A percentile compares a stretch with the other conserved stretches of the same genome.
phyloP scores from a whole-genome alignment of 257 asterid genomes.

The Striga asiatica region DNA sequence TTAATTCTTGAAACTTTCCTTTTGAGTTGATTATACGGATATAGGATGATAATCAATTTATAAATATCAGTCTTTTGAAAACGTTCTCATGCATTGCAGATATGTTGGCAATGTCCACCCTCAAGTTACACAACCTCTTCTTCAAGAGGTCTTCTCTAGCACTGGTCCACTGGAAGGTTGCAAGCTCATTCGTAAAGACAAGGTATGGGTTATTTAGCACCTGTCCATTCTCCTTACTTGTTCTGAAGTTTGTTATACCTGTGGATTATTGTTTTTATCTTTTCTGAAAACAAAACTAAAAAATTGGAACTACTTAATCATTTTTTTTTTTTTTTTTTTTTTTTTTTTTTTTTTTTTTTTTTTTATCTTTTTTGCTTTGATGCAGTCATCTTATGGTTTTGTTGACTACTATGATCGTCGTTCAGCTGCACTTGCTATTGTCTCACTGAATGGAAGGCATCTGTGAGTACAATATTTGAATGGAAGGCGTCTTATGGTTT shows the following conservation, averaged over 20 bases:
- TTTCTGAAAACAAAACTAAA: not conserved
- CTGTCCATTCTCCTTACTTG: not conserved
- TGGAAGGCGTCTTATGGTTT: not conserved
- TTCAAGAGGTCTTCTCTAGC: conserved; percentile 70
- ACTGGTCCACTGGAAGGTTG: conserved; percentile 82
- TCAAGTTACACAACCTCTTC: conserved; percentile 81
- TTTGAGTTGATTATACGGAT: not conserved
- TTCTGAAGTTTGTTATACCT: too few species aligned
- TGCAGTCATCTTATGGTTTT: conserved; percentile 90
- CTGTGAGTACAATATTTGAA: conserved; percentile 52
- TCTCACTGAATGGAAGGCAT: conserved; percentile 66
- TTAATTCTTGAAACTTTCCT: not conserved
- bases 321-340: too few species aligned
- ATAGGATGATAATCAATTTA: not conserved
- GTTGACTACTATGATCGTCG: conserved; percentile 79
- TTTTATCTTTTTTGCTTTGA: conserved; percentile 4
- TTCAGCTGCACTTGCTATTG: conserved; percentile 68
- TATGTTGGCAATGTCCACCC: conserved; percentile 83
- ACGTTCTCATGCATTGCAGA: conserved; percentile 29
- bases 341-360: not conserved
- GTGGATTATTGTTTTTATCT: not conserved
- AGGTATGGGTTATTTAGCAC: conserved; percentile 27
- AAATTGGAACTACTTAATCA: not conserved
- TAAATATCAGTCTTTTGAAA: not conserved
- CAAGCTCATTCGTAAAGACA: conserved; percentile 80